Percentiles rank a stretch among this genome's conserved stretches.
Evolutionary conservation across 495 filamentous ascomycete species (phyloP).

Genomic region (Tuber microsphaerosporum): DNA sequence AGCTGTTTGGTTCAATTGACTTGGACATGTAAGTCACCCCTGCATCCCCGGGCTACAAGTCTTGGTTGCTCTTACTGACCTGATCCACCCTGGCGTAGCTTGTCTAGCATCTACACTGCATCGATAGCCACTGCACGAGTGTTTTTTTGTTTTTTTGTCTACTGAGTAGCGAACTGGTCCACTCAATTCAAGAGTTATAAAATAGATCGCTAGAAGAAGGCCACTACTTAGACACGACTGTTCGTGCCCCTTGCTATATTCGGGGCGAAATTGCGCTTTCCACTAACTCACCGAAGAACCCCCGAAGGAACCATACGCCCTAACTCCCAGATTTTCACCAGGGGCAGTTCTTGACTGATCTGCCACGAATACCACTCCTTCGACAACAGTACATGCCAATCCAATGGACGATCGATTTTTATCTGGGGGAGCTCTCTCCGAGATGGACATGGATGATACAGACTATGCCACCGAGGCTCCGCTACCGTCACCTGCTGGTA

Average conservation of each 20-base stretch:
- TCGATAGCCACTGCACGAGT: not conserved
- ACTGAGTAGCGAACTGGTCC: slow-evolving; percentile 5
- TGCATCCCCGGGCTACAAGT: slow-evolving; percentile 2
- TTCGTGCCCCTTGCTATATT: slow-evolving; percentile 18
- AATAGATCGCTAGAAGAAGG: slow-evolving; percentile 7
- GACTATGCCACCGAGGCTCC: slow-evolving; percentile 41
- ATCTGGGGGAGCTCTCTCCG: slow-evolving; percentile 28
- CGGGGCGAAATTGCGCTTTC: slow-evolving; percentile 7
- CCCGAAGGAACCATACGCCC: not conserved
- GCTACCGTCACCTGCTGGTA: slow-evolving; percentile 35
- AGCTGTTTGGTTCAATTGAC: slow-evolving; percentile 29
- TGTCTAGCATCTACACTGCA: slow-evolving; percentile 22
- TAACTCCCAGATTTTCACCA: not conserved
- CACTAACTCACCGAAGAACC: slow-evolving; percentile 5
- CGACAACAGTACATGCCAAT: slow-evolving; percentile 20
- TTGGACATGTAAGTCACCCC: slow-evolving; percentile 33
- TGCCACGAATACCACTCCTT: slow-evolving; percentile 10
- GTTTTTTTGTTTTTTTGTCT: slow-evolving; percentile 20
- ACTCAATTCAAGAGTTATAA: not conserved
- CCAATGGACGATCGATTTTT: slow-evolving; percentile 34
- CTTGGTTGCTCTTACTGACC: slow-evolving; percentile 12
- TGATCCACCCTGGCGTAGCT: slow-evolving; percentile 25
- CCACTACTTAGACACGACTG: slow-evolving; percentile 18
- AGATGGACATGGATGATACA: slow-evolving; percentile 34
- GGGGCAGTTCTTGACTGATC: slow-evolving; percentile 35